These are phyloP conservation scores for Pseudoturritis turrita DNA, from an alignment of 345 rosid species.

Conservation along the genomic window DNA sequence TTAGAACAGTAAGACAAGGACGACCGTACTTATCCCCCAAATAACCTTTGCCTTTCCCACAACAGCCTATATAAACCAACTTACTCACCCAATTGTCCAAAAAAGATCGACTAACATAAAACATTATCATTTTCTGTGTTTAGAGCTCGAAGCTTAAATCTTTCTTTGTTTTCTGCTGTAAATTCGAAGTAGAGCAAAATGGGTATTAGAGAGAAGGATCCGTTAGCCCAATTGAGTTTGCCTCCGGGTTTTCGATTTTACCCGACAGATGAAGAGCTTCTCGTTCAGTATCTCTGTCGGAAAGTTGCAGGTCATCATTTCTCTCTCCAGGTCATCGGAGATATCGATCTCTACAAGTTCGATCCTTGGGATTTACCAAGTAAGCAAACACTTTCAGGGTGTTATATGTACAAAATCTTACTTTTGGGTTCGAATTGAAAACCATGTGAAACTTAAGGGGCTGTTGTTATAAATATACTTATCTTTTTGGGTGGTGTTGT, in stretches of 20 bases:
- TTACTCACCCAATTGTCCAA: background rate
- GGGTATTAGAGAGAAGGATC: slow-evolving; percentile 67
- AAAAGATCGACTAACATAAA: slow-evolving; percentile 6
- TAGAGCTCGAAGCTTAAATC: background rate
- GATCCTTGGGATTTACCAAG: slow-evolving; percentile 94
- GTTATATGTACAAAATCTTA: background rate
- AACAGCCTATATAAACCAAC: slow-evolving; percentile 29
- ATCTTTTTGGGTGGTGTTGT: background rate
- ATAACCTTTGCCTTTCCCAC: slow-evolving; percentile 5
- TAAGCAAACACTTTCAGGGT: slow-evolving; percentile 33
- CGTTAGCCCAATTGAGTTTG: slow-evolving; percentile 71
- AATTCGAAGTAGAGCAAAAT: slow-evolving; percentile 26
- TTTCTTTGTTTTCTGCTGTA: background rate
- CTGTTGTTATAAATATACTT: background rate
- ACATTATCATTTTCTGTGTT: background rate
- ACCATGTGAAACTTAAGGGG: background rate
- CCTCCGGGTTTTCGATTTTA: slow-evolving; percentile 93
- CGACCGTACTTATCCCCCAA: slow-evolving; percentile 64
- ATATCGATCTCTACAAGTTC: slow-evolving; percentile 87
- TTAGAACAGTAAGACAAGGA: slow-evolving; percentile 43
- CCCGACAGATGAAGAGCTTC: slow-evolving; percentile 96
- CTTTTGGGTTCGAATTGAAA: background rate
- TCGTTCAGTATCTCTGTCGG: slow-evolving; percentile 80
- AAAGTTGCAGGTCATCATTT: slow-evolving; percentile 80
- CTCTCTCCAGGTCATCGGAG: slow-evolving; percentile 63